phyloP scores from a whole-genome alignment of 176 grass and related monocot species.

The Zoysia pacifica region DNA sequence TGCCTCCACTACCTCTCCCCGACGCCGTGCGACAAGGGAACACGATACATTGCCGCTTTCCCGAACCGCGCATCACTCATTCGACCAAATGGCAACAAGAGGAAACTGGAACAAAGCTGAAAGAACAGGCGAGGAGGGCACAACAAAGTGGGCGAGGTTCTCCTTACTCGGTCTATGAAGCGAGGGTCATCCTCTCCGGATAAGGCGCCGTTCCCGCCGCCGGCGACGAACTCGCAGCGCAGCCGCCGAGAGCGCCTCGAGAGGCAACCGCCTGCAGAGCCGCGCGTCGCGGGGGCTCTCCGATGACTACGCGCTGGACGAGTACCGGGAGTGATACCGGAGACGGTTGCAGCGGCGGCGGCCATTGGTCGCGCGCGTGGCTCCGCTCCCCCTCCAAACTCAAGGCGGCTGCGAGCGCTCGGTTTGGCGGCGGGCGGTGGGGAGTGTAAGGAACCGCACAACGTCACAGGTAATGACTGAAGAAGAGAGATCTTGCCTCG shows the following conservation, averaged over 20 bases:
- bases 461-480: too few relatives aligned
- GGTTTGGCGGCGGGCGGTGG: background rate
- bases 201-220: slow-evolving; percentile 76
- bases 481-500: too few relatives aligned
- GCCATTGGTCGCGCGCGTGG: slow-evolving; percentile 31
- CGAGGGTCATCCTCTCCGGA: slow-evolving; percentile 69
- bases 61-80: background rate
- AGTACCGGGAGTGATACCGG: slow-evolving; percentile 3
- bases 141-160: background rate
- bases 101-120: background rate
- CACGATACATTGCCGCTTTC: background rate
- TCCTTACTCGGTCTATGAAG: slow-evolving; percentile 63
- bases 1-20: background rate
- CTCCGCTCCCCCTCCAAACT: background rate
- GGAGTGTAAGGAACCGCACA: background rate
- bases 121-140: background rate
- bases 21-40: background rate
- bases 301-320: slow-evolving; percentile 1
- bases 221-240: slow-evolving; percentile 72
- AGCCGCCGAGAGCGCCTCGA: slow-evolving; percentile 39
- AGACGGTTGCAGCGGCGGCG: background rate
- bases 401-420: slow-evolving; percentile 17
- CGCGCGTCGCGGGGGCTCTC: slow-evolving; percentile 26
- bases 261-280: slow-evolving; percentile 17
- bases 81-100: slow-evolving; percentile 33